Evolutionary conservation across 2,329 filamentous ascomycete species (phyloP), one percentile per base, ranked within the genome.

Genomic region (Pestalotiopsis sp.): DNA sequence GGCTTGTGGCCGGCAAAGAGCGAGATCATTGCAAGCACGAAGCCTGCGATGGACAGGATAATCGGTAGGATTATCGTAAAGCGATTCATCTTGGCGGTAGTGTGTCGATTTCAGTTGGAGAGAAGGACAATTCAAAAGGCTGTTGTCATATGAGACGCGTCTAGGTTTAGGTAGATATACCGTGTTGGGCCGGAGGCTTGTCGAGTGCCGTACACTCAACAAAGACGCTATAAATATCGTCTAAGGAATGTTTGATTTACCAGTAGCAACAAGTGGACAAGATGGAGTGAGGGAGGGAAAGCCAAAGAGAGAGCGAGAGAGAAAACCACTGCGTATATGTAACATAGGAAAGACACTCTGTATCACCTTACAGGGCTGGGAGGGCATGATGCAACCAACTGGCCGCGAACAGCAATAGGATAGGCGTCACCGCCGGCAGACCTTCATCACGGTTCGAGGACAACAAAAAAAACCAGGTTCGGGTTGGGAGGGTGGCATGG

Each of bases 1-100:
- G 78, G 75, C 7, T 78, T 79, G 20, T 79, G 79, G 58, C 81
- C 81, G 41, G 81, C 80, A 67, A 82, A 77, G 17, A 82, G 76
- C 13, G 76, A 75, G 25, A 83, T 68, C 67, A 82, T 77, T 27
- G 76, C 72, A 39, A 83, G 73, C 52, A 81, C 74, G 70, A 82
- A 81, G 66, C 75, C 78, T 25, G 75, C 74, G 6, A 80, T 70
- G 4, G 80, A 77, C 25, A 81, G 70, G 20, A 80, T 66, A n/a
- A 78, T 70, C 12, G 80, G 77, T 31, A 81, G 69, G 14, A 77
- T 61, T 64, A 76, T 70, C n/a, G 67, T 38, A 31, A 60, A 59
- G 52, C 41, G 25, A 23, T 41, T 60, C 64, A 66, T 66, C n/a
- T 59, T 66, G 63, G 20, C 63, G 63, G 39, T 64, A 31, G 12